A percentile compares a stretch with the other conserved stretches of the same genome.
Conservation (phyloP, 208 protist genomes). For the Acanthamoeba royreba region DNA sequence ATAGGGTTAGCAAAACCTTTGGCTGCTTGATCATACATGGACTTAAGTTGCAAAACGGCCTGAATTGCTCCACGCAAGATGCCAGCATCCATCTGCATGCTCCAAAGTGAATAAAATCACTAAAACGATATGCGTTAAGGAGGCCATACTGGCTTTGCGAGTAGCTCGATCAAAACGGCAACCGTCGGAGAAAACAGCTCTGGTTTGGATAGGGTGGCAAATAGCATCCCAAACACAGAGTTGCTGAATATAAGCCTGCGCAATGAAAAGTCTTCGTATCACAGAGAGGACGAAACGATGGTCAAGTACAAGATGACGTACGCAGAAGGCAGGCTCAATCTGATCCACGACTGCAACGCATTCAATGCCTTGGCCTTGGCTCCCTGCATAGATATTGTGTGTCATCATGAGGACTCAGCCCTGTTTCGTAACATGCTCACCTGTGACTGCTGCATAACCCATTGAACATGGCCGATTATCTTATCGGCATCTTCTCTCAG, state of each 20-base stretch:
- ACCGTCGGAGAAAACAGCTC: not conserved
- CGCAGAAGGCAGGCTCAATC: not conserved
- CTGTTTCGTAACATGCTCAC: no score
- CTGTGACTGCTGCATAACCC: not conserved
- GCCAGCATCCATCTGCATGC: not conserved
- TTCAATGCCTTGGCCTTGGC: not conserved
- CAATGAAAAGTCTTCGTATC: not conserved
- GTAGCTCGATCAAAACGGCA: not conserved
- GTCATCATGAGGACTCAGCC: no score
- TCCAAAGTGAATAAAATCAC: not conserved
- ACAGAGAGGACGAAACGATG: not conserved
- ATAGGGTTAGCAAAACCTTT: no score
- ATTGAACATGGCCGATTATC: not conserved
- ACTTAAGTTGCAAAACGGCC: not conserved
- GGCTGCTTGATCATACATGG: not conserved
- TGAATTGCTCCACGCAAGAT: not conserved
- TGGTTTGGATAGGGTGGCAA: not conserved
- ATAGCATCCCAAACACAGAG: slow-evolving; percentile 1
- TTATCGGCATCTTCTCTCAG: not conserved
- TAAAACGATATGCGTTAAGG: not conserved
- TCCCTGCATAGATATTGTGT: not conserved
- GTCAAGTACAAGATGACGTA: no score
- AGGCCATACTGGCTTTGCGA: not conserved
- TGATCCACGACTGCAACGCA: not conserved
- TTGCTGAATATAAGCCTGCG: slow-evolving; percentile 13